A percentile compares a stretch with the other conserved stretches of the same genome.
These are phyloP conservation scores for Macrotyloma uniflorum DNA, from an alignment of 306 rosid species.

Conservation along the genomic window DNA sequence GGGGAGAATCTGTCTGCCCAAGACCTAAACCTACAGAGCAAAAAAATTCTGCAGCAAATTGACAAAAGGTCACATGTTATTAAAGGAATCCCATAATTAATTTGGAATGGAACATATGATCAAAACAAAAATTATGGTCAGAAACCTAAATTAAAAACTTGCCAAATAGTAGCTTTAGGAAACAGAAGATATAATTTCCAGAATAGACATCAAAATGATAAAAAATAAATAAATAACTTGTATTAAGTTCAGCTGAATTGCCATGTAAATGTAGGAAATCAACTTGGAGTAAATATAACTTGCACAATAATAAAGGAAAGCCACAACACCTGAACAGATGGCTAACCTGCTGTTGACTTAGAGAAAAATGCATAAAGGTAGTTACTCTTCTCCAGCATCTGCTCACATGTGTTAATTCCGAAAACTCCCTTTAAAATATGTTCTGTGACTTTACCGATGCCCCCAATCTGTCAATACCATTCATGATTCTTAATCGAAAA, in stretches of 20 bases:
- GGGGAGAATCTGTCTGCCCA: conserved; percentile 72
- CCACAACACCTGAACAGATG: conserved; percentile 19
- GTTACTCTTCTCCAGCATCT: conserved; percentile 76
- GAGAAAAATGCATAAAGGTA: conserved; percentile 82
- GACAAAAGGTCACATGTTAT: conserved; percentile 27
- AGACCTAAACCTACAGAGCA: conserved; percentile 91
- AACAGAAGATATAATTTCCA: conserved; percentile 10
- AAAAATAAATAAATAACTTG: background rate
- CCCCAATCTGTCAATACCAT: conserved; percentile 80
- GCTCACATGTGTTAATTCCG: conserved; percentile 84
- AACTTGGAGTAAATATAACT: conserved; percentile 1
- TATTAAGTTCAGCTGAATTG: conserved; percentile 20
- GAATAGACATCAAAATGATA: background rate
- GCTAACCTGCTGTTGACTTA: conserved; percentile 77
- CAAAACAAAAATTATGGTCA: background rate
- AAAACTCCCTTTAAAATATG: conserved; percentile 76
- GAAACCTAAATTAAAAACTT: conserved; percentile 11
- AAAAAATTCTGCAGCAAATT: conserved; percentile 74
- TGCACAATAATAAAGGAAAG: conserved; percentile 30
- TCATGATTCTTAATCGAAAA: conserved; percentile 29
- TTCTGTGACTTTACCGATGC: conserved; percentile 96
- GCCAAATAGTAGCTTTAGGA: conserved; percentile 17
- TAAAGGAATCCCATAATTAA: conserved; percentile 7
- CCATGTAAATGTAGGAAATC: conserved; percentile 27
- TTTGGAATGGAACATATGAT: conserved; percentile 21